Percentiles rank a stretch among this genome's conserved stretches.
These are phyloP conservation scores for Aspergillus ostianus DNA, from an alignment of 495 filamentous ascomycete genomes.

Conservation along the genomic window DNA sequence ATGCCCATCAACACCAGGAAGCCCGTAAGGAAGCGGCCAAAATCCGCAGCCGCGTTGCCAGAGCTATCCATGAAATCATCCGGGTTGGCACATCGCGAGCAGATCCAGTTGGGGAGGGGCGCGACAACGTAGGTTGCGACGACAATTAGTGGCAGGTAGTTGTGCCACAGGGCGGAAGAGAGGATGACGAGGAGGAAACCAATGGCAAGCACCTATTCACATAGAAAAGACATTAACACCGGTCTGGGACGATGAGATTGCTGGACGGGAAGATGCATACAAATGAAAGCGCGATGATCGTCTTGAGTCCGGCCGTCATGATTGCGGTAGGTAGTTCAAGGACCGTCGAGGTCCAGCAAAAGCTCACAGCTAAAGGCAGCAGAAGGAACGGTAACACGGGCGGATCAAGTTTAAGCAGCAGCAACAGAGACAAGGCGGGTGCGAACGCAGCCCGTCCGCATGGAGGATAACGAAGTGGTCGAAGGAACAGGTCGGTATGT, in stretches of 20 bases:
- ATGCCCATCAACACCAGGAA: conserved; percentile 98
- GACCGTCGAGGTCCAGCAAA: conserved; percentile 14
- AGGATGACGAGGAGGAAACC: conserved; percentile 99
- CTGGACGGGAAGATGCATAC: conserved; percentile 45
- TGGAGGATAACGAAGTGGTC: not conserved
- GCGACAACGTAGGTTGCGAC: conserved; percentile 94
- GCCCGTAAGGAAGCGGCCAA: conserved; percentile 91
- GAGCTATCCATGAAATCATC: conserved; percentile 94
- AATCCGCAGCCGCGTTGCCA: conserved; percentile 78
- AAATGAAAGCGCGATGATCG: conserved; percentile 98
- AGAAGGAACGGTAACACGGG: not conserved
- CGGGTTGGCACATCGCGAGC: conserved; percentile 79
- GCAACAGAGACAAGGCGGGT: not conserved
- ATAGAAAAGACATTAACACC: conserved; percentile 16
- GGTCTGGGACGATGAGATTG: not conserved
- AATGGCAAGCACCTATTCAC: conserved; percentile 81
- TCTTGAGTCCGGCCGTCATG: conserved; percentile 93
- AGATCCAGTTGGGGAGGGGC: conserved; percentile 94
- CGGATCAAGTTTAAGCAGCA: not conserved
- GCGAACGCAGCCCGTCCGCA: conserved; percentile 8
- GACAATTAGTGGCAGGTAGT: conserved; percentile 90
- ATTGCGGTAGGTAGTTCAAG: conserved; percentile 35
- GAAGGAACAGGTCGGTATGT: not conserved
- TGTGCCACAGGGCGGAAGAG: conserved; percentile 88
- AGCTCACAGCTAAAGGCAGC: not conserved